Percentiles rank a stretch among this genome's conserved stretches.
phyloP scores from a whole-genome alignment of 768 basidiomycete species.

The Tulasnella sp. region DNA sequence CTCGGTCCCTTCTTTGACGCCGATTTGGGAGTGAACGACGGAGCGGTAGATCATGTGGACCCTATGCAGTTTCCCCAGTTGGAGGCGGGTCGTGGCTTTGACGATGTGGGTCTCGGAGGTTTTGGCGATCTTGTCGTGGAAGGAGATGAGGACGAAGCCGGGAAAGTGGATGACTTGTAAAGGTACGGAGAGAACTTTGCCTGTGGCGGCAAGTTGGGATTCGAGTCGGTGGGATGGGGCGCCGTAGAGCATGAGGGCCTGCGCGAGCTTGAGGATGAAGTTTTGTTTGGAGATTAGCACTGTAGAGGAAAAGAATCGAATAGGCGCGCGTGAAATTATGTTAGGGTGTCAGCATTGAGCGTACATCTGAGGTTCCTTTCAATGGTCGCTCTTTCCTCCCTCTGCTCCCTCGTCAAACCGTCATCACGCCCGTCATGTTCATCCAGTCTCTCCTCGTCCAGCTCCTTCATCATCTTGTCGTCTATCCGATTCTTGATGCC shows the following conservation, averaged over 20 bases:
- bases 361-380: constrained; percentile 39
- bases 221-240: constrained; percentile 94
- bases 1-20: constrained; percentile 60
- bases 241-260: constrained; percentile 82
- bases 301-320: constrained; percentile 20
- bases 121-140: constrained; percentile 68
- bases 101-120: constrained; percentile 77
- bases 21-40: constrained; percentile 86
- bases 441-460: neutral
- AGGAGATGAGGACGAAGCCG: constrained; percentile 52
- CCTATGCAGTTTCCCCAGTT: constrained; percentile 73
- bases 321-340: constrained; percentile 18
- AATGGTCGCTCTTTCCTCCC: constrained; percentile 40
- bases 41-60: constrained; percentile 76
- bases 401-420: constrained; percentile 24
- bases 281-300: constrained; percentile 72
- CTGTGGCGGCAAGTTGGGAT: constrained; percentile 79
- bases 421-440: constrained; percentile 44
- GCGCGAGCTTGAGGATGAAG: constrained; percentile 76
- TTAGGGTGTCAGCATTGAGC: constrained; percentile 41
- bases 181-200: constrained; percentile 78
- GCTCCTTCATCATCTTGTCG: neutral
- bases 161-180: constrained; percentile 81
- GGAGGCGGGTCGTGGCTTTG: constrained; percentile 62
- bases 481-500: constrained; percentile 26